phyloP scores from a whole-genome alignment of 129 eudicot genomes.

The Tagetes patula region DNA sequence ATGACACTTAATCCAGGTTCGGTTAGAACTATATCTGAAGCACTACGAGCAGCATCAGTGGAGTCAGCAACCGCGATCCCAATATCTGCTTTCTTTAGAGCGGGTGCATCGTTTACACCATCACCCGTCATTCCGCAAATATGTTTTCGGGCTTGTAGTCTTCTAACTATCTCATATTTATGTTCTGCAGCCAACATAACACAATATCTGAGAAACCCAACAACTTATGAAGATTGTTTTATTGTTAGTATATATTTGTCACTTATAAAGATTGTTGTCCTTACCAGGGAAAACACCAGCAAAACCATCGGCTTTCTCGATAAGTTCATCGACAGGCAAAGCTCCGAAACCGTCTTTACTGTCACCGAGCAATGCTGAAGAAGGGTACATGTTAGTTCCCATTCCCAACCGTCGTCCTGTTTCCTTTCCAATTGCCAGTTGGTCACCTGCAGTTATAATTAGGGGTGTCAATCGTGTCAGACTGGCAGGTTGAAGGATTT shows the following conservation, averaged over 20 bases:
- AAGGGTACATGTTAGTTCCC: constrained; percentile 94
- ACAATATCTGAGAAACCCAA: background rate
- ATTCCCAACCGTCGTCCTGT: constrained; percentile 91
- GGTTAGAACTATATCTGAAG: constrained; percentile 85
- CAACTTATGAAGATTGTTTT: background rate
- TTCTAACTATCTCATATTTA: constrained; percentile 80
- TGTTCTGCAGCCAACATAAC: constrained; percentile 48
- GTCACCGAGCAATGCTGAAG: constrained; percentile 75
- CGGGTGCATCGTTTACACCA: constrained; percentile 94
- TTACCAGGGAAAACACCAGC: constrained; percentile 96
- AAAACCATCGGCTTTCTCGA: constrained; percentile 90
- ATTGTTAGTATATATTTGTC: too few relatives aligned
- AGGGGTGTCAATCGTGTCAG: background rate
- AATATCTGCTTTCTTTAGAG: constrained; percentile 78
- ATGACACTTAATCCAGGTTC: constrained; percentile 93
- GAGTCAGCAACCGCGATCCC: constrained; percentile 89
- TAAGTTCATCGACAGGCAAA: constrained; percentile 77
- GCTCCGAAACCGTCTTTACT: constrained; percentile 49
- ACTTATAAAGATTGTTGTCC: background rate
- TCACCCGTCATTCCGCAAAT: constrained; percentile 95
- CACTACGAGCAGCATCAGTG: constrained; percentile 93
- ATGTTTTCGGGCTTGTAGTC: constrained; percentile 72
- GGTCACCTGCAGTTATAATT: constrained; percentile 55
- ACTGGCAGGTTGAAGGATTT: background rate
- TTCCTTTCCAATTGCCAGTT: constrained; percentile 84